Evolutionary conservation across 352 stramenopile species (phyloP).

Genomic region (Globisporangium barbulae): DNA sequence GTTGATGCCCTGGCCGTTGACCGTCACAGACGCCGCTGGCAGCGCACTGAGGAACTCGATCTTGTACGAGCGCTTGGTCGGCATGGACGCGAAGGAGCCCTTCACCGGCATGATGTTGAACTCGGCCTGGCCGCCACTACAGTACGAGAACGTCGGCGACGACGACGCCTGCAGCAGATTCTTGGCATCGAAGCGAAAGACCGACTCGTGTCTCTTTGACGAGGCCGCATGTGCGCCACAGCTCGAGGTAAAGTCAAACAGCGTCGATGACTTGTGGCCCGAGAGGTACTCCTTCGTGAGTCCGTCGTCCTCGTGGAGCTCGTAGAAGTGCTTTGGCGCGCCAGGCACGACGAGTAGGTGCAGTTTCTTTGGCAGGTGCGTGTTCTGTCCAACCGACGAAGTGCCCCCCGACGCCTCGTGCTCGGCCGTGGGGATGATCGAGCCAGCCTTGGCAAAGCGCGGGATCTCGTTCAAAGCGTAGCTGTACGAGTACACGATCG

Average conservation of each 20-base stretch:
- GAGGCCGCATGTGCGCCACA: background rate
- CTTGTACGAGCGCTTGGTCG: conserved; percentile 17
- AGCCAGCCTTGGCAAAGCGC: conserved; percentile 26
- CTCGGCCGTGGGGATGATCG: conserved; percentile 23
- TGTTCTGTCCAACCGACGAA: conserved; percentile 21
- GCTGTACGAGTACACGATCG: conserved; percentile 20
- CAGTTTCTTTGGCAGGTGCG: conserved; percentile 15
- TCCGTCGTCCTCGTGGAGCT: conserved; percentile 36
- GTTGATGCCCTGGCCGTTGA: conserved; percentile 21
- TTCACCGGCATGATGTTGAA: conserved; percentile 25
- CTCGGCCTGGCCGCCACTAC: conserved; percentile 7
- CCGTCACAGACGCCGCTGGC: conserved; percentile 16
- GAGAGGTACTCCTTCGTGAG: conserved; percentile 25
- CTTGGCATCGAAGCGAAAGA: conserved; percentile 15
- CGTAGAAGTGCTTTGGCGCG: conserved; percentile 9
- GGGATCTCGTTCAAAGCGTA: conserved; percentile 31
- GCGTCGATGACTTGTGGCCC: conserved; percentile 10
- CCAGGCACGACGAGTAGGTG: conserved; percentile 25
- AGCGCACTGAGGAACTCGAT: conserved; percentile 23
- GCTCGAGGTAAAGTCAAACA: conserved; percentile 19
- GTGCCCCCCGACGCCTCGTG: background rate
- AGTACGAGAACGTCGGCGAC: conserved; percentile 9
- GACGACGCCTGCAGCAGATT: background rate
- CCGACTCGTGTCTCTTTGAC: background rate
- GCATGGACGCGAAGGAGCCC: conserved; percentile 16